These are phyloP conservation scores for Chaetomium sp. DNA, from an alignment of 2,329 filamentous ascomycete genomes.

Conservation along the genomic window DNA sequence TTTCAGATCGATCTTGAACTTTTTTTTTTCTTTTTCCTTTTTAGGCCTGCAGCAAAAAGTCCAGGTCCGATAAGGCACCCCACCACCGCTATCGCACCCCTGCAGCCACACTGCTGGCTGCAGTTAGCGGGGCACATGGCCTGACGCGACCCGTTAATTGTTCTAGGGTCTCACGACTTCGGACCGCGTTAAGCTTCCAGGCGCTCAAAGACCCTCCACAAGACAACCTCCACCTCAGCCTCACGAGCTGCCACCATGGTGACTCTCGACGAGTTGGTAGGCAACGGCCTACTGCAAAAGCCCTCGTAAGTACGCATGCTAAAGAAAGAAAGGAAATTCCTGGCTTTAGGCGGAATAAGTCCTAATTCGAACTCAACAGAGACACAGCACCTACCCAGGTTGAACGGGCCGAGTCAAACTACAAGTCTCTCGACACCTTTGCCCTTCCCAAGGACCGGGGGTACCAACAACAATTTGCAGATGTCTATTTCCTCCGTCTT, in stretches of 20 bases:
- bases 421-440: slow-evolving; percentile 72
- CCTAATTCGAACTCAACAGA: slow-evolving; percentile 23
- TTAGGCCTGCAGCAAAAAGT: slow-evolving; percentile 7
- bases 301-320: slow-evolving; percentile 37
- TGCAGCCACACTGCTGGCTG: background rate
- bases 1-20: slow-evolving; percentile 6
- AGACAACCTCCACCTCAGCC: background rate
- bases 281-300: slow-evolving; percentile 39
- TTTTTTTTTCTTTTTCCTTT: slow-evolving; percentile 16
- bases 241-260: slow-evolving; percentile 33
- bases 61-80: slow-evolving; percentile 10
- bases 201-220: slow-evolving; percentile 3
- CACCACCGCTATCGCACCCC: slow-evolving; percentile 20
- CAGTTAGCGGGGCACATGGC: slow-evolving; percentile 10
- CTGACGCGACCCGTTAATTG: slow-evolving; percentile 16
- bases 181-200: slow-evolving; percentile 11
- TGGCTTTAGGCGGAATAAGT: slow-evolving; percentile 9
- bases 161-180: background rate
- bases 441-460: slow-evolving; percentile 62
- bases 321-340: slow-evolving; percentile 6
- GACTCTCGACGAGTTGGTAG: slow-evolving; percentile 35
- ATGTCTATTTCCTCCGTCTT: slow-evolving; percentile 94
- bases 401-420: slow-evolving; percentile 48
- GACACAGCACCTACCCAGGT: slow-evolving; percentile 34
- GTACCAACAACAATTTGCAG: slow-evolving; percentile 92